Evolutionary conservation across 1,139 yeast genomes (phyloP), one percentile per base, ranked within the genome.

Genomic region (Hansenula lynferdii): DNA sequence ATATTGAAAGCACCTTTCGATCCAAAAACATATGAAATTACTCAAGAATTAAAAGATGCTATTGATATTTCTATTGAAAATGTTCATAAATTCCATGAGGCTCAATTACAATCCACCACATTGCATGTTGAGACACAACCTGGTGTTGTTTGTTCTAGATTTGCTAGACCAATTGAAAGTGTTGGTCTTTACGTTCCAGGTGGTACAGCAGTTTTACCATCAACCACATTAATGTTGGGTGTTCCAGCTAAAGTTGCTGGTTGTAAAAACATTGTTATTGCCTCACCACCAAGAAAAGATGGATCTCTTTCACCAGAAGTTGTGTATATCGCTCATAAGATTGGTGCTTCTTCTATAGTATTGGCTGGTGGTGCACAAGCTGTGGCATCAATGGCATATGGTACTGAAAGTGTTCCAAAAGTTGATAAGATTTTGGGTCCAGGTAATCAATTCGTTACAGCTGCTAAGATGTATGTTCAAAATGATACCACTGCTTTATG

Each of bases 331-430:
- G 98, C 99, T 17, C 90, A 87, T 64, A 89, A 87, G 62, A 80
- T 92, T 44, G 97, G 97, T 39, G 97, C 97, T 33, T 73, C 79
- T 48, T 76, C 82, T 51, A 89, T 92, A 56, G 85, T 92, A 6
- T 71, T 94, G 58, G 98, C 98, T 1, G 99, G 98, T 52, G 99
- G 99, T 55, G 98, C 98, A 5, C 99, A 92, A 68, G 99, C 98
- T 4, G 86, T 92, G 40, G 95, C 97, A 31, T 95, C 99, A 4
- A 76, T 92, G 95, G 98, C 98, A 1, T 92, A 92, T 60, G 98
- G 99, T 58, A 94, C 98, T 8, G 87, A 86, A 53, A 67, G 85
- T 28, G 84, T 92, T 34, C 85, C 95, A 42, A 92, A 94, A 64
- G 94, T 94, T 60, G 97, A 92, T 65, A 92, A 92, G 72, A 90